Conservation (phyloP, 257 asterid species). For the Plantago elongata region DNA sequence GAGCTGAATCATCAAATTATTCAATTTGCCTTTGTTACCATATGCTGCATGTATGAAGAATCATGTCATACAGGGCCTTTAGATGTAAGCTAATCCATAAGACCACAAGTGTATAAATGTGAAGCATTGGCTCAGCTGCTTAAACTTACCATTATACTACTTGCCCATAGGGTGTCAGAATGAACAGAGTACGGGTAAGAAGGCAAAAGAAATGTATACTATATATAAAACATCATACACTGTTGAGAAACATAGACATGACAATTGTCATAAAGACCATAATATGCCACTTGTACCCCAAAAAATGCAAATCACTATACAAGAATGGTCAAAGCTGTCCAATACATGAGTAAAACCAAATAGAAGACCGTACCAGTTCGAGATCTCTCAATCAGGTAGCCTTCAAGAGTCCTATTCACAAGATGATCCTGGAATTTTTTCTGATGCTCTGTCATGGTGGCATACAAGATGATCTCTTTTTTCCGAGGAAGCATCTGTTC, state of each 20-base stretch:
- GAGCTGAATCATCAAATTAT: constrained; percentile 88
- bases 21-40: constrained; percentile 70
- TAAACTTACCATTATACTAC: no score
- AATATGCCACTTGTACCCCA: not conserved
- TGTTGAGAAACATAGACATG: no score
- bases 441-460: constrained; percentile 79
- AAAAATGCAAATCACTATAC: not conserved
- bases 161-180: no score
- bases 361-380: constrained; percentile 36
- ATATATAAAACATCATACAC: no score
- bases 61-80: constrained; percentile 11
- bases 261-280: no score
- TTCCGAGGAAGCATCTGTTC: constrained; percentile 87
- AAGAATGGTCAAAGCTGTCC: not conserved
- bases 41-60: constrained; percentile 44
- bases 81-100: no score
- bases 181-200: no score
- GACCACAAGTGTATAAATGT: no score
- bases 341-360: not conserved
- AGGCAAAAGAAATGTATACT: no score
- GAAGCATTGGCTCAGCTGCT: no score
- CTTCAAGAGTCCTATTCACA: constrained; percentile 69
- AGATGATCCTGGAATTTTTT: constrained; percentile 87
- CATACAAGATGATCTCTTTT: constrained; percentile 89
- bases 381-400: constrained; percentile 44